Conservation (phyloP, 108 stramenopile genomes). For the Nitzschia palea region DNA sequence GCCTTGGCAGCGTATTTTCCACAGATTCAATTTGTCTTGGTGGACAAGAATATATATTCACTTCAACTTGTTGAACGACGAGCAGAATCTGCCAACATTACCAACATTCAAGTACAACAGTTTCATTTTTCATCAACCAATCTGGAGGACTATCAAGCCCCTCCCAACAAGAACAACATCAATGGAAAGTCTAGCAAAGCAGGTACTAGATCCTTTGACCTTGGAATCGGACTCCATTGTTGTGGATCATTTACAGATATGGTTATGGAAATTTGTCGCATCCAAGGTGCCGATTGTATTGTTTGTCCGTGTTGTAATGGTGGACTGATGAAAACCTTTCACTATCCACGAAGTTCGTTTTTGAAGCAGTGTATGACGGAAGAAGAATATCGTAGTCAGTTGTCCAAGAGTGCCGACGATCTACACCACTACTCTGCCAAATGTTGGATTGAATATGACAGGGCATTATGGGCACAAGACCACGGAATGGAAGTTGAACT, state of each 20-base stretch:
- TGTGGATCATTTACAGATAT: slow-evolving; percentile 43
- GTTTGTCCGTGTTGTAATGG: slow-evolving; percentile 43
- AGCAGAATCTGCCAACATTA: slow-evolving; percentile 8
- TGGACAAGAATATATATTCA: slow-evolving; percentile 28
- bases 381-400: slow-evolving; percentile 29
- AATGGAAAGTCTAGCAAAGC: not conserved
- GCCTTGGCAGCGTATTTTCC: slow-evolving; percentile 35
- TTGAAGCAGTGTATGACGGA: slow-evolving; percentile 13
- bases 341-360: slow-evolving; percentile 30
- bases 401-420: slow-evolving; percentile 29
- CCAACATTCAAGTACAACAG: slow-evolving; percentile 25
- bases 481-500: slow-evolving; percentile 28
- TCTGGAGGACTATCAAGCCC: slow-evolving; percentile 15
- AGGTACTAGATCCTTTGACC: slow-evolving; percentile 15
- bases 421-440: slow-evolving; percentile 26
- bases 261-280: slow-evolving; percentile 31
- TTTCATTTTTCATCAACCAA: slow-evolving; percentile 27
- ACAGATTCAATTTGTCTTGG: slow-evolving; percentile 30
- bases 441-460: slow-evolving; percentile 36
- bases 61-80: slow-evolving; percentile 17
- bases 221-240: slow-evolving; percentile 37
- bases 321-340: slow-evolving; percentile 24
- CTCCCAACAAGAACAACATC: not conserved
- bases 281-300: slow-evolving; percentile 27
- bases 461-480: slow-evolving; percentile 35